These are phyloP conservation scores for Nicotiana otophora DNA, from an alignment of 257 asterid species.

Conservation along the genomic window DNA sequence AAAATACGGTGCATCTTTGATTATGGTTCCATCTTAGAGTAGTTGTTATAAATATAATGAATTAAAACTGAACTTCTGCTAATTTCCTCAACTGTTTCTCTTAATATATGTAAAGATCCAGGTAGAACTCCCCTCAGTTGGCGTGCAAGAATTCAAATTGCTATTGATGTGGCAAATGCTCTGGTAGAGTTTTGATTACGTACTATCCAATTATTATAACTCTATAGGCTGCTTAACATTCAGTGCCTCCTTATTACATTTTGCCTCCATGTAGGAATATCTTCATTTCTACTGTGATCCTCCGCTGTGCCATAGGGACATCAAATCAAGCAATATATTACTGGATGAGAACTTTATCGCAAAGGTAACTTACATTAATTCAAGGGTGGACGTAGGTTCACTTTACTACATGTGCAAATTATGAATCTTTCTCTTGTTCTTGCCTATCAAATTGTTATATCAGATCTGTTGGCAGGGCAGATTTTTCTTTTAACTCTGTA, in stretches of 20 bases:
- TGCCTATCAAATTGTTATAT: background rate
- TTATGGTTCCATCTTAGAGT: background rate
- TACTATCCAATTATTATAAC: background rate
- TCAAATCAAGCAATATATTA: constrained; percentile 87
- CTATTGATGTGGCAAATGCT: constrained; percentile 92
- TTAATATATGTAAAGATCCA: constrained; percentile 47
- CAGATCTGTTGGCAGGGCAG: background rate
- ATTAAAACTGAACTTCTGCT: too few species aligned
- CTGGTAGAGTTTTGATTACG: constrained; percentile 41
- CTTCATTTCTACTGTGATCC: constrained; percentile 94
- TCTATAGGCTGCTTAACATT: background rate
- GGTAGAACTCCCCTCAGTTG: constrained; percentile 76
- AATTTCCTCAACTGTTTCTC: background rate
- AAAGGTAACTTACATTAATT: constrained; percentile 45
- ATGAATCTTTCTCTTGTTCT: background rate
- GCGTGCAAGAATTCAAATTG: constrained; percentile 76
- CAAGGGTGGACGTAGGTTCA: background rate
- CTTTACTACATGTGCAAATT: background rate
- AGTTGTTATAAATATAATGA: background rate
- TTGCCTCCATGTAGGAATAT: constrained; percentile 63
- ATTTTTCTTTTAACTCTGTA: background rate
- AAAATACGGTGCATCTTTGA: background rate
- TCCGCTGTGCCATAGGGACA: constrained; percentile 93
- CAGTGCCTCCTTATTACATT: background rate
- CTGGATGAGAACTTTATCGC: constrained; percentile 75